Evolutionary conservation across 306 rosid species (phyloP).

Genomic region (Corylus avellana): DNA sequence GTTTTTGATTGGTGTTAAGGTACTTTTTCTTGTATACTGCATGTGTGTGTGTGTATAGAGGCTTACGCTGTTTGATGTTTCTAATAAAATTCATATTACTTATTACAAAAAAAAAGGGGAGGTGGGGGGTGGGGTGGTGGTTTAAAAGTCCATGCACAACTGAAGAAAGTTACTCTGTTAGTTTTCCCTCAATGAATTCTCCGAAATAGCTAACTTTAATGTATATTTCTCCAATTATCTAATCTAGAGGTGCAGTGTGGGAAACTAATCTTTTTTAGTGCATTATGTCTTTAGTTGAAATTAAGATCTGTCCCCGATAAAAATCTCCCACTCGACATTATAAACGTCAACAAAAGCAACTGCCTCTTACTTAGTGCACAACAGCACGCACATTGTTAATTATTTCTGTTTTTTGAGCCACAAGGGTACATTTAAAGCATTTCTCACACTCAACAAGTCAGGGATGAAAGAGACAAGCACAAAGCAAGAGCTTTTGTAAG

Average conservation of each 20-base stretch:
- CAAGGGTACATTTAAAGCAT: no score
- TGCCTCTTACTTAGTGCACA: background rate
- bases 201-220: background rate
- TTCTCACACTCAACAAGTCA: no score
- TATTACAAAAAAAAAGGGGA: no score
- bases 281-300: no score
- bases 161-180: background rate
- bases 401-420: background rate
- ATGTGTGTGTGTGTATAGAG: no score
- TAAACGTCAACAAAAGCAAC: slow-evolving; percentile 4
- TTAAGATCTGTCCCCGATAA: no score
- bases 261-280: background rate
- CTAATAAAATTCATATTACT: no score
- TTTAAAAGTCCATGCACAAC: background rate
- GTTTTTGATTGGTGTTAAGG: no score
- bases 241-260: background rate
- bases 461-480: no score
- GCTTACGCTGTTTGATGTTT: no score
- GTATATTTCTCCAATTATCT: background rate
- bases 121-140: background rate
- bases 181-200: background rate
- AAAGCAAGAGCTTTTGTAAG: no score
- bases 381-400: background rate
- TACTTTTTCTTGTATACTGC: no score
- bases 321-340: background rate